Percentiles rank a stretch among this genome's conserved stretches.
Evolutionary conservation across 202 grass and related monocot species (phyloP).

Genomic region (Zizania palustris): DNA sequence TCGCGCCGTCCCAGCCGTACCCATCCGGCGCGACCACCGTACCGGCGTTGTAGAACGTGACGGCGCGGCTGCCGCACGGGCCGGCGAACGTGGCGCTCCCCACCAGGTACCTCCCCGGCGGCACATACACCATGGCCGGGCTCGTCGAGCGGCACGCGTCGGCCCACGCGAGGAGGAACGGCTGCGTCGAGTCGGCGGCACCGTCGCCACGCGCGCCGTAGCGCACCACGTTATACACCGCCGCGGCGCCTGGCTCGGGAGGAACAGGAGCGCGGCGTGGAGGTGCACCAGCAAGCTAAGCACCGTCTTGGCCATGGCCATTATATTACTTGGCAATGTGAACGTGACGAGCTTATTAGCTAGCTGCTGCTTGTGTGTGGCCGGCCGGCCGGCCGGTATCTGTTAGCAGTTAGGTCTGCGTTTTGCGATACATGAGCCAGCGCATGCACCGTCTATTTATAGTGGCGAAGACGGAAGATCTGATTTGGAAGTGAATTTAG

Average conservation of each 20-base stretch:
- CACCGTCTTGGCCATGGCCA: conserved; percentile 26
- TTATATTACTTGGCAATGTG: neutral
- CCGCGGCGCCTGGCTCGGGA: conserved; percentile 17
- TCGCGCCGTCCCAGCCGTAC: conserved; percentile 16
- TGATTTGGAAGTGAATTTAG: conserved; percentile 17
- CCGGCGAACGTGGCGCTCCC: conserved; percentile 58
- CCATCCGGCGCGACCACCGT: conserved; percentile 52
- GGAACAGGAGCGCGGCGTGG: conserved; percentile 39
- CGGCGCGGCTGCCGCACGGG: conserved; percentile 55
- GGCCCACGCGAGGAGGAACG: conserved; percentile 71
- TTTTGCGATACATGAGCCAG: neutral
- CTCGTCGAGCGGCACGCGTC: conserved; percentile 65
- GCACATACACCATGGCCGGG: conserved; percentile 60
- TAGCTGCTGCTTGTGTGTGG: neutral
- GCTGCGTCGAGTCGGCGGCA: conserved; percentile 50
- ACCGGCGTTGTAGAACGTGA: conserved; percentile 66
- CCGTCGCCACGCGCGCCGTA: conserved; percentile 77
- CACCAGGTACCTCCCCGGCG: conserved; percentile 63
- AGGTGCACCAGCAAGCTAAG: conserved; percentile 40
- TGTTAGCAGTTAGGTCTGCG: conserved; percentile 35
- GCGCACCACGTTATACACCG: conserved; percentile 54
- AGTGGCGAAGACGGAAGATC: neutral
- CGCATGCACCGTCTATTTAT: conserved; percentile 54
- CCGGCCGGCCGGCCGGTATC: conserved; percentile 27
- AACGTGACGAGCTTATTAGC: neutral